These are phyloP conservation scores for Carex parvula DNA, from an alignment of 176 grass and related monocot genomes.

Conservation along the genomic window DNA sequence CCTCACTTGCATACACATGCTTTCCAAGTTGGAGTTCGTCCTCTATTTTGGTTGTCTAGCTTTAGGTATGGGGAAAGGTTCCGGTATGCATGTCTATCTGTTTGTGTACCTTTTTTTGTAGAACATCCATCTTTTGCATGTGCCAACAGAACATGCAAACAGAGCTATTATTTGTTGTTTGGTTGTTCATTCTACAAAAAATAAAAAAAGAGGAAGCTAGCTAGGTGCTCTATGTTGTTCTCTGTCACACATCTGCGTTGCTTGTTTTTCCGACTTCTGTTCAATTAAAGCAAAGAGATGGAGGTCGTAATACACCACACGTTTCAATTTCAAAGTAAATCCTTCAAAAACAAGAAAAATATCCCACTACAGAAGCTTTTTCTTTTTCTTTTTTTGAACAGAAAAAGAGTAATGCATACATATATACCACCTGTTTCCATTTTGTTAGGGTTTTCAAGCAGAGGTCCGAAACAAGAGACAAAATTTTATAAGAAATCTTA, in stretches of 20 bases:
- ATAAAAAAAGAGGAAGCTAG: no score
- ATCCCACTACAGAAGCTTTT: not conserved
- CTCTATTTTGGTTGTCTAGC: slow-evolving; percentile 19
- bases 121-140: slow-evolving; percentile 8
- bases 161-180: not conserved
- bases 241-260: not conserved
- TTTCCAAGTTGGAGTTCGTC: not conserved
- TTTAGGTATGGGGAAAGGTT: not conserved
- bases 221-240: not conserved
- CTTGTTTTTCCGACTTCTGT: not conserved
- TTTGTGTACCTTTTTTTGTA: slow-evolving; percentile 2
- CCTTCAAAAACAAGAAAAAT: not conserved
- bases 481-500: no score
- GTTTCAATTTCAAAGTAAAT: not conserved
- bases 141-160: not conserved
- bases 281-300: no score
- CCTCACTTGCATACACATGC: slow-evolving; percentile 2
- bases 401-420: not conserved
- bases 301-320: not conserved
- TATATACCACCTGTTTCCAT: not conserved
- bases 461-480: no score
- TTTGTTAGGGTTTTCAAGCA: no score
- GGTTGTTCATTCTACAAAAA: no score
- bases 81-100: not conserved
- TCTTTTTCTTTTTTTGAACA: not conserved